Base-by-base conservation (phyloP, 2,329 filamentous ascomycete genomes). In the Didymella pinodella region DNA sequence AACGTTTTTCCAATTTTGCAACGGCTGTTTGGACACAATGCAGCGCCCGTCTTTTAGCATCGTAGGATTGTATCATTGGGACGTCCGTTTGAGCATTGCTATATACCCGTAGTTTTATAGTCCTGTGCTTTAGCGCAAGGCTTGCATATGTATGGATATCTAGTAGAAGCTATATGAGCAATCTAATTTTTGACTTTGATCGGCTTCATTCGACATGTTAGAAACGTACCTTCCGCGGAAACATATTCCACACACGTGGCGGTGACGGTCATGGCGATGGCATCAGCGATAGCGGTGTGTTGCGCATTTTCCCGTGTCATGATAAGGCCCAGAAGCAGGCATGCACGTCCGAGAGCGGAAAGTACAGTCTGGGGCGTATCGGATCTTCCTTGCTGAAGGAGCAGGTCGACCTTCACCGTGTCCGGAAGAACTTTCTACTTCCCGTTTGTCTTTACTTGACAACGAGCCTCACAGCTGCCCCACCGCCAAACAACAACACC, bases 61-160 rank as follows among this genome's bases (percentile, higher is more conserved):
- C 22, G 29, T 34, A 54, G 38, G 50, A 51, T 48, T 60, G 57
- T 60, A 70, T 65, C 57, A 65, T 63, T 63, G 65, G 54, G 57
- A 65, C 59, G 58, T 66, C 61, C 48, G 50, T 65, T 68, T 67
- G 54, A 74, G 71, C 67, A 75, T 75, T 72, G 72, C 72, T 76
- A 75, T 75, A 77, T 77, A 77, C 75, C 74, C 75, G 71, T 71
- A 72, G 67, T 69, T 70, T 69, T 68, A 73, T 60, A 64, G 64
- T 59, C 64, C 48, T 61, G 62, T 34, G 56, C 31, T 58, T 62
- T 61, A 48, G 65, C 57, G 47, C 59, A 50, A 49, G 53, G 49
- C 53, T 58, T 57, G 49, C 50, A 56, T 32, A 61, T 61, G 57
- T 53, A 60, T 55, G 48, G 52, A 60, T 55, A 60, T 54, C 11